These are phyloP conservation scores for Lathyrus aphaca DNA, from an alignment of 306 rosid genomes.

Conservation along the genomic window DNA sequence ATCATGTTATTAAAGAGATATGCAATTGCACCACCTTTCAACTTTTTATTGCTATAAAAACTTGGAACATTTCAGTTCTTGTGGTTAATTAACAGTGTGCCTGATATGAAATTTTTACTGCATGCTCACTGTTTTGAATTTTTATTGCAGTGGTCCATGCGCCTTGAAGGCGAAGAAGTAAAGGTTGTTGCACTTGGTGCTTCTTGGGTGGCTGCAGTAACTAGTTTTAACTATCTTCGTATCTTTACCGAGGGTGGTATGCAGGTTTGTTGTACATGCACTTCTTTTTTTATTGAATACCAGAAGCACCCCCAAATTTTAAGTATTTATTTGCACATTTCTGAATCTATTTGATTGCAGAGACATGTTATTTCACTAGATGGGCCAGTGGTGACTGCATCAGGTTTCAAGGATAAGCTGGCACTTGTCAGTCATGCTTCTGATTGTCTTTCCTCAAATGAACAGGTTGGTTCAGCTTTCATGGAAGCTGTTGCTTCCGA, in stretches of 20 bases:
- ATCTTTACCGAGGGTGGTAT: constrained; percentile 87
- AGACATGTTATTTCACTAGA: constrained; percentile 73
- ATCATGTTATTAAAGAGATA: constrained; percentile 2
- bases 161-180: constrained; percentile 94
- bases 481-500: constrained; percentile 18
- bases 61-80: constrained; percentile 9
- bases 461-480: constrained; percentile 64
- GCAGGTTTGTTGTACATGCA: constrained; percentile 66
- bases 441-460: constrained; percentile 68
- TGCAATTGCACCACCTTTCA: constrained; percentile 3
- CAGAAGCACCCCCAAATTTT: not conserved
- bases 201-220: constrained; percentile 90
- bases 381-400: constrained; percentile 92
- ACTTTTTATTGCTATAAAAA: constrained; percentile 18
- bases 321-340: constrained; percentile 22
- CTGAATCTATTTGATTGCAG: constrained; percentile 56
- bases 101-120: constrained; percentile 16
- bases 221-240: constrained; percentile 87
- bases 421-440: constrained; percentile 85
- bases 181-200: constrained; percentile 85
- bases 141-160: constrained; percentile 86
- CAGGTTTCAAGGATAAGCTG: constrained; percentile 84
- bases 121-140: constrained; percentile 43
- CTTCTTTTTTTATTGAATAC: constrained; percentile 17
- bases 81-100: not conserved